Percentiles rank a stretch among this genome's conserved stretches.
These are phyloP conservation scores for Yamadazyma aaseri DNA, from an alignment of 1,139 yeast species.

Conservation along the genomic window DNA sequence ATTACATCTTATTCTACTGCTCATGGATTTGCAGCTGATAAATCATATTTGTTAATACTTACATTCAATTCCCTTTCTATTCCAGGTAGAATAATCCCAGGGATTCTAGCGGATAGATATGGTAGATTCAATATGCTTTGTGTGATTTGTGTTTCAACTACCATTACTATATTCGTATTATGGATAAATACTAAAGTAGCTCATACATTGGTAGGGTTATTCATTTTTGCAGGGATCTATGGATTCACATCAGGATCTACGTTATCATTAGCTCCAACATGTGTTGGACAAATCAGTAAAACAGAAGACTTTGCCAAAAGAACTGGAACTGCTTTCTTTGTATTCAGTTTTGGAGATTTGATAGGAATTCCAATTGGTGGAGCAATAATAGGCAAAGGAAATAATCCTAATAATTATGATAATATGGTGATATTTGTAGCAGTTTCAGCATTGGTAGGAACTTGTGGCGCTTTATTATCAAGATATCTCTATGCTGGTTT, in stretches of 20 bases:
- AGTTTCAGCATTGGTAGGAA: constrained; percentile 24
- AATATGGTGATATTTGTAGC: constrained; percentile 30
- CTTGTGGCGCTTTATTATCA: constrained; percentile 24
- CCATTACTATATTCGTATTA: constrained; percentile 39
- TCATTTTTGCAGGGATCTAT: constrained; percentile 26
- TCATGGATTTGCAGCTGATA: constrained; percentile 35
- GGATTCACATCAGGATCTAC: constrained; percentile 35
- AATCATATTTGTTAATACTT: constrained; percentile 47
- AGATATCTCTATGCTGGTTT: constrained; percentile 28
- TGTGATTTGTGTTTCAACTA: constrained; percentile 33
- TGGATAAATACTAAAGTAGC: constrained; percentile 42
- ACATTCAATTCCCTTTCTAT: constrained; percentile 47
- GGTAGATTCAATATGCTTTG: constrained; percentile 57
- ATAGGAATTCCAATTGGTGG: constrained; percentile 38
- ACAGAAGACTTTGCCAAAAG: constrained; percentile 44
- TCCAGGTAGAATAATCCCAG: constrained; percentile 48
- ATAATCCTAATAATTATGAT: constrained; percentile 20
- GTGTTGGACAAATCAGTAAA: constrained; percentile 62
- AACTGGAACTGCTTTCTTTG: constrained; percentile 33
- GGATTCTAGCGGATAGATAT: constrained; percentile 46
- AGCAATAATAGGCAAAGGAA: constrained; percentile 25
- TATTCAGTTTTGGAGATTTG: constrained; percentile 32
- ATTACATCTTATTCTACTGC: constrained; percentile 50
- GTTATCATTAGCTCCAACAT: constrained; percentile 33
- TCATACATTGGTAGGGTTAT: constrained; percentile 22